phyloP scores from a whole-genome alignment of 129 eudicot species.

The Flaveria ramosissima region DNA sequence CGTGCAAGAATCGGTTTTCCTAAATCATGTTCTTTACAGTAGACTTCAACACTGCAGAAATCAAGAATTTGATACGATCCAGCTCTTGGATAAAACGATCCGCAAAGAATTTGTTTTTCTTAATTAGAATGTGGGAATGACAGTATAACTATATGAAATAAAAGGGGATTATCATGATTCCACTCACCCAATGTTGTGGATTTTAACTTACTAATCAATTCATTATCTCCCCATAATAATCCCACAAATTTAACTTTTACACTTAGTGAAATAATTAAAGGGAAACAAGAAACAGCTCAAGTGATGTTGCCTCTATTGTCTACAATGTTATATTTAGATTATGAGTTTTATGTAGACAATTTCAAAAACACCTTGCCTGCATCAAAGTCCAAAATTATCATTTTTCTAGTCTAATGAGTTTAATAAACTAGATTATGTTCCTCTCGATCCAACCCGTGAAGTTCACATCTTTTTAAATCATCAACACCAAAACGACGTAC shows the following conservation, averaged over 20 bases:
- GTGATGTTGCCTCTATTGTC: not conserved
- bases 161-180: too few species aligned
- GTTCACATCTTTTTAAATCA: not conserved
- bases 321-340: not conserved
- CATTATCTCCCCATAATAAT: too few species aligned
- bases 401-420: not conserved
- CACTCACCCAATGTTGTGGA: too few species aligned
- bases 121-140: slow-evolving; percentile 60
- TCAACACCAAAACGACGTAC: not conserved
- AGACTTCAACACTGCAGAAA: slow-evolving; percentile 90
- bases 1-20: slow-evolving; percentile 75
- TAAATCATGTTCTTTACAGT: slow-evolving; percentile 68
- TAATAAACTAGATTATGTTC: not conserved
- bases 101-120: slow-evolving; percentile 74
- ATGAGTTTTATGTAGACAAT: not conserved
- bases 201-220: too few species aligned
- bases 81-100: slow-evolving; percentile 77
- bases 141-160: slow-evolving; percentile 59
- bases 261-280: too few species aligned
- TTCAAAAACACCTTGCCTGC: slow-evolving; percentile 8
- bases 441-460: not conserved
- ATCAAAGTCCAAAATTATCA: too few species aligned
- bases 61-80: slow-evolving; percentile 92
- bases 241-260: too few species aligned
- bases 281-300: too few species aligned